Conservation (phyloP, 768 basidiomycete genomes). For the Tulasnella sp. region DNA sequence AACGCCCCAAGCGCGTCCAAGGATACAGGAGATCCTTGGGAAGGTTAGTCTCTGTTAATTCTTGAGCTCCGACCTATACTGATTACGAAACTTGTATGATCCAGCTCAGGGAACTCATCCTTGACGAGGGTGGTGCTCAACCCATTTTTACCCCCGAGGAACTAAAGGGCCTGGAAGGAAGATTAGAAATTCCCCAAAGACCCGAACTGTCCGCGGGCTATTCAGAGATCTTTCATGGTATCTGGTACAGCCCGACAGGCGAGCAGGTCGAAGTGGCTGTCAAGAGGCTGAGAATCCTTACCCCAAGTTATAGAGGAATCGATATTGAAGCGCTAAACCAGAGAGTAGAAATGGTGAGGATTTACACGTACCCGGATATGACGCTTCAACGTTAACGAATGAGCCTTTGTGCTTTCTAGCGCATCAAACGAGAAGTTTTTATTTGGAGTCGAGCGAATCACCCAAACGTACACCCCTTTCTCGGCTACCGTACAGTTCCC, state of each 20-base stretch:
- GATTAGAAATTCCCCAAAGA: background rate
- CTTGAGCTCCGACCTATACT: too few relatives aligned
- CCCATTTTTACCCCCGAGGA: too few relatives aligned
- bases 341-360: background rate
- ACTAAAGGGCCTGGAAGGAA: background rate
- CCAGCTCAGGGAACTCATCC: too few relatives aligned
- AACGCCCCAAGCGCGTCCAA: too few relatives aligned
- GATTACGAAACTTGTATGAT: too few relatives aligned
- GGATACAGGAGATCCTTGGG: too few relatives aligned
- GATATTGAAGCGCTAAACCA: background rate
- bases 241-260: background rate
- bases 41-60: too few relatives aligned
- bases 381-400: background rate
- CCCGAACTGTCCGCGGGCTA: background rate
- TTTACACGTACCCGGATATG: background rate
- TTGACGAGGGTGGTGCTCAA: too few relatives aligned
- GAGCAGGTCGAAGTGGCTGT: background rate
- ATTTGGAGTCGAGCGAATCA: background rate
- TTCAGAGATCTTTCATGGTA: background rate
- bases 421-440: background rate
- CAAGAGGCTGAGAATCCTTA: background rate
- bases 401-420: background rate
- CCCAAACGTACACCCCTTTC: background rate
- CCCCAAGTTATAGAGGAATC: background rate
- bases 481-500: background rate